Evolutionary conservation across 1,284 basidiomycete genomes (phyloP), one percentile per base, ranked within the genome.

Genomic region (Apiotrichum gracile): DNA sequence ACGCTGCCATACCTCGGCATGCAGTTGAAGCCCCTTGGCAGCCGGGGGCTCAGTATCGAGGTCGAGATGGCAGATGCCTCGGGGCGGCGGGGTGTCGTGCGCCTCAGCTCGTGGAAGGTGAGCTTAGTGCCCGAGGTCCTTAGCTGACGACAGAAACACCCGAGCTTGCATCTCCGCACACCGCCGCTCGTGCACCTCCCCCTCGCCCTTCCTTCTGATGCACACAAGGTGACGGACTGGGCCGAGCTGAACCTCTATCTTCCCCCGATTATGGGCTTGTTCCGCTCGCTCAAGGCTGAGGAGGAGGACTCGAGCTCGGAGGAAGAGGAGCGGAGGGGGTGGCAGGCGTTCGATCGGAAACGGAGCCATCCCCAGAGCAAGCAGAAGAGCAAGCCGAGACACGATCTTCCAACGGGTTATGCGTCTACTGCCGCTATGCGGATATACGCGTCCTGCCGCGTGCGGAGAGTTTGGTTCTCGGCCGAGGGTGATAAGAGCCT

Each of bases 71-170:
- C 82, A 33, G 88, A 91, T 75, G 76, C 77, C 43, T 66, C 70
- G 7, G 83, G 83, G 7, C 76, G 79, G 57, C 77, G 77, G 54
- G 88, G 87, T 0, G 70, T 81, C 31, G 67, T 91, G 24, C 78
- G 88, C 25, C 80, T 84, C 55, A 89, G 88, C 22, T 90, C 85
- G 14, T 91, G 89, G 65, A 87, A 90, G 84, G 87, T 88, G 67
- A 70, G 70, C n/a, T 16, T 27, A 34, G 4, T 26, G 9, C 35
- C 22, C 12, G 33, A 27, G 35, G 22, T 27, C 17, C 31, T 8
- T 4, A 25, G 16, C 21, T 51, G 56, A 54, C 56, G 57, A 12
- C 70, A 87, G 86, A 83, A 80, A 68, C 69, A 77, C 40, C 84
- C 86, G 1, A 76, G 68, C 41, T 69, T 85, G 39, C 81, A 79